phyloP scores from a whole-genome alignment of 2,329 filamentous ascomycete species.

The Exophiala aquamarina region DNA sequence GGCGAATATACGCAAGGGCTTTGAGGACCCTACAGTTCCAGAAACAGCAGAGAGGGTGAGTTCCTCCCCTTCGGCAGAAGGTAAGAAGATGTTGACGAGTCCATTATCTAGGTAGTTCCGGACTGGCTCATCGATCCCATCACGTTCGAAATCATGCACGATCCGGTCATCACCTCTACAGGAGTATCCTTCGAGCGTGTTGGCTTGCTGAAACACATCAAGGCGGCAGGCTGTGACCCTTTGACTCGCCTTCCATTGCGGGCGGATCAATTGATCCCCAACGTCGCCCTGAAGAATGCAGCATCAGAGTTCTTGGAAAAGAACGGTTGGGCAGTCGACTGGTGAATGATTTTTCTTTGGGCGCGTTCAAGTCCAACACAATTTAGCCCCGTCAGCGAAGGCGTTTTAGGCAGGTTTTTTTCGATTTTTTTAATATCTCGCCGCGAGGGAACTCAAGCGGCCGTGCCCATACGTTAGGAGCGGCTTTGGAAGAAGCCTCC shows the following conservation, averaged over 20 bases:
- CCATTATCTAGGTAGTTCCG: constrained; percentile 41
- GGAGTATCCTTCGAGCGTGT: constrained; percentile 89
- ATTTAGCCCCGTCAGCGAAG: no score
- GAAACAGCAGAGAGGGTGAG: constrained; percentile 45
- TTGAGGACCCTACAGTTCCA: constrained; percentile 41
- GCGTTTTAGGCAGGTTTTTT: no score
- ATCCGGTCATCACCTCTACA: constrained; percentile 61
- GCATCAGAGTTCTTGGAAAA: constrained; percentile 81
- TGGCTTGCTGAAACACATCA: constrained; percentile 82
- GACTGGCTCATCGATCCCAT: constrained; percentile 51
- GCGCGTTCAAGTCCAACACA: no score
- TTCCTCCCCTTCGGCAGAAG: no score
- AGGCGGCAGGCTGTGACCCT: constrained; percentile 73
- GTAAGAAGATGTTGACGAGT: constrained; percentile 1
- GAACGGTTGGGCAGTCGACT: constrained; percentile 93
- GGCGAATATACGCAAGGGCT: constrained; percentile 45
- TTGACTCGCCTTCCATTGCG: constrained; percentile 74
- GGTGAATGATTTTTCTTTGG: constrained; percentile 49
- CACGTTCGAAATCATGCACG: constrained; percentile 53
- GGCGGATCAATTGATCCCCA: constrained; percentile 72
- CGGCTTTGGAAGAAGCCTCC: no score
- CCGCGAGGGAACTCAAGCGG: no score
- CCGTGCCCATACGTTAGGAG: no score
- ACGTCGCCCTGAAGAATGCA: constrained; percentile 76
- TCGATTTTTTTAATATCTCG: no score